Evolutionary conservation across 192 early-diverging fungal genomes (phyloP).

Genomic region (Entophlyctis luteolus): DNA sequence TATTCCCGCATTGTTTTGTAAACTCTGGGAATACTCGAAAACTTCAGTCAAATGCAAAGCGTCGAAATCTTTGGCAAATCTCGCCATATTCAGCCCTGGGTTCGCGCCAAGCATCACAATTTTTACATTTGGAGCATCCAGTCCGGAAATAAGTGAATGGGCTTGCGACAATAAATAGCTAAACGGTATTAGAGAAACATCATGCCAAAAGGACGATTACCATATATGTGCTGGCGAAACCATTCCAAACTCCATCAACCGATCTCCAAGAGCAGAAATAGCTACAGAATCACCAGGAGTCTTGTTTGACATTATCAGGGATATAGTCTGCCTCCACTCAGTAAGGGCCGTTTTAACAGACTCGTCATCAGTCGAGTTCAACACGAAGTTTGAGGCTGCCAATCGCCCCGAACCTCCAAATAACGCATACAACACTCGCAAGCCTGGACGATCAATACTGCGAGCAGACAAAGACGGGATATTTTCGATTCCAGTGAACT

Average conservation of each 20-base stretch:
- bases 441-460: slow-evolving; percentile 25
- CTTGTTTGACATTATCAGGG: slow-evolving; percentile 81
- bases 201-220: slow-evolving; percentile 37
- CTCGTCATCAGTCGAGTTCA: not conserved
- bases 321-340: slow-evolving; percentile 72
- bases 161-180: slow-evolving; percentile 65
- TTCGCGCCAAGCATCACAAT: slow-evolving; percentile 67
- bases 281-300: slow-evolving; percentile 66
- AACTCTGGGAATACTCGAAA: slow-evolving; percentile 70
- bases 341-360: not conserved
- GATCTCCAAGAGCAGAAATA: slow-evolving; percentile 76
- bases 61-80: slow-evolving; percentile 52
- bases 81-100: slow-evolving; percentile 30
- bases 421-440: slow-evolving; percentile 39
- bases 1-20: slow-evolving; percentile 36
- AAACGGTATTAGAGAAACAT: slow-evolving; percentile 14
- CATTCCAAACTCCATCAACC: slow-evolving; percentile 52
- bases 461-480: not conserved
- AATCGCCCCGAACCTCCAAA: slow-evolving; percentile 29
- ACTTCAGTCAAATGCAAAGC: slow-evolving; percentile 78
- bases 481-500: slow-evolving; percentile 32
- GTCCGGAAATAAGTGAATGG: slow-evolving; percentile 58
- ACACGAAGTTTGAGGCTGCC: not conserved
- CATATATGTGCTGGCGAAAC: slow-evolving; percentile 75
- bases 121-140: slow-evolving; percentile 58